Conservation (phyloP, 306 rosid species). For the Pachyrhizus erosus region DNA sequence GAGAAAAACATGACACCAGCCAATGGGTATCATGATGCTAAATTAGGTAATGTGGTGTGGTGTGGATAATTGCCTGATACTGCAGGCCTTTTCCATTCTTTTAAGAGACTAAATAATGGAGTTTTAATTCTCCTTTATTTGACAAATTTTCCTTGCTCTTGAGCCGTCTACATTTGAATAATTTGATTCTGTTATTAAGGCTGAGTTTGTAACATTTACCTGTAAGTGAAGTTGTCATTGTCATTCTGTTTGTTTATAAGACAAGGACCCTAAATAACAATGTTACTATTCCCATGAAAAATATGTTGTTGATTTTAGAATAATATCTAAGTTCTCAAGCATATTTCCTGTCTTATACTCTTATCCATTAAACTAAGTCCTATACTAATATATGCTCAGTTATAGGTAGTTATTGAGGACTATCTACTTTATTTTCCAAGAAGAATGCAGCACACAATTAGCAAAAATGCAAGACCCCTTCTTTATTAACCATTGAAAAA, state of each 20-base stretch:
- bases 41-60: background rate
- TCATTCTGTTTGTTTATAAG: background rate
- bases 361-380: background rate
- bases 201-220: background rate
- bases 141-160: background rate
- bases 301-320: slow-evolving; percentile 1
- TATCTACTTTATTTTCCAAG: slow-evolving; percentile 3
- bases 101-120: too few species aligned
- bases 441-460: background rate
- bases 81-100: slow-evolving; percentile 15
- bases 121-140: background rate
- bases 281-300: slow-evolving; percentile 4
- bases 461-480: background rate
- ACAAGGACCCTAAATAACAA: slow-evolving; percentile 1
- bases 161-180: slow-evolving; percentile 16
- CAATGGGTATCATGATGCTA: background rate
- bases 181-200: slow-evolving; percentile 5
- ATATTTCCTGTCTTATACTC: background rate
- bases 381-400: background rate
- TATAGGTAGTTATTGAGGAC: background rate
- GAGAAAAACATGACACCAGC: background rate
- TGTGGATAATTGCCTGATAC: background rate
- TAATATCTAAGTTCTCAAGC: background rate
- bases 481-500: slow-evolving; percentile 1
- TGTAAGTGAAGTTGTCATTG: background rate